phyloP scores from a whole-genome alignment of 352 stramenopile species.

The Phytophthora sojae region DNA sequence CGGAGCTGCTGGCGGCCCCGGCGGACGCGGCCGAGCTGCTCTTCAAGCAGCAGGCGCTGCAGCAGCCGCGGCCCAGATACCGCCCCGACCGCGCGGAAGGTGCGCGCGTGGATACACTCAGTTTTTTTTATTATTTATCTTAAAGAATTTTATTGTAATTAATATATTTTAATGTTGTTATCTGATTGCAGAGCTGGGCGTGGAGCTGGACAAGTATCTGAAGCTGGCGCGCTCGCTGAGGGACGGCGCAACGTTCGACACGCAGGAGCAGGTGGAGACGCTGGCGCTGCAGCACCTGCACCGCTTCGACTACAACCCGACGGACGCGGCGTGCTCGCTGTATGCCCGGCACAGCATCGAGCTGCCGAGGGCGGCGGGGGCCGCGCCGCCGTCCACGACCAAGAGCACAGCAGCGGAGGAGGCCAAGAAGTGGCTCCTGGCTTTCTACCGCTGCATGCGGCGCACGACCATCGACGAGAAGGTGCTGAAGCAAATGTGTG shows the following conservation, averaged over 20 bases:
- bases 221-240: constrained; percentile 75
- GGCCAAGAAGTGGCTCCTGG: constrained; percentile 63
- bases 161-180: constrained; percentile 6
- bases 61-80: constrained; percentile 50
- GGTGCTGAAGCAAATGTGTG: constrained; percentile 56
- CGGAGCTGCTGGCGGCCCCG: constrained; percentile 46
- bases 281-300: constrained; percentile 84
- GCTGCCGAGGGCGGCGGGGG: constrained; percentile 44
- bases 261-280: constrained; percentile 72
- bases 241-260: constrained; percentile 85
- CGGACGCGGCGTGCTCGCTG: constrained; percentile 79
- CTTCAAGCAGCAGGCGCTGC: constrained; percentile 38
- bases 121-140: neutral
- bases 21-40: constrained; percentile 29
- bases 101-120: constrained; percentile 15
- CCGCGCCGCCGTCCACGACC: neutral
- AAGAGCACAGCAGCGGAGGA: constrained; percentile 46
- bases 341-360: constrained; percentile 88
- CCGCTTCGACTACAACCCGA: constrained; percentile 83
- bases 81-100: constrained; percentile 61
- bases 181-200: constrained; percentile 49
- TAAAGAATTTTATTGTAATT: constrained; percentile 6
- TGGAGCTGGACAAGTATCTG: constrained; percentile 83
- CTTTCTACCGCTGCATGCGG: constrained; percentile 75
- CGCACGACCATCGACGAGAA: constrained; percentile 39